Conservation (phyloP, 495 filamentous ascomycete species). For the Entonaema liquescens region DNA sequence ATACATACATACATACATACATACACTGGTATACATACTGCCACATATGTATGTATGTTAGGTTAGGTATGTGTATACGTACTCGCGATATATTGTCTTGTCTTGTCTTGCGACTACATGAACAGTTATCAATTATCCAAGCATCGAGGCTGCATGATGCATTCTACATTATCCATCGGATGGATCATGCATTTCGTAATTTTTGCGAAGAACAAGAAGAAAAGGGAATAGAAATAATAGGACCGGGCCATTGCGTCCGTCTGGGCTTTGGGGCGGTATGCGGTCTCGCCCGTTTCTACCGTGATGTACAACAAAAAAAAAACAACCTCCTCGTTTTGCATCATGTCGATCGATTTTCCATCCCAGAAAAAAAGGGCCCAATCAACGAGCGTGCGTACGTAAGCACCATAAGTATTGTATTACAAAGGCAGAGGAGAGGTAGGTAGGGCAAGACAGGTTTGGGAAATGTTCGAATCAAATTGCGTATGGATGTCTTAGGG, state of each 20-base stretch:
- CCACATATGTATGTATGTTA: not conserved
- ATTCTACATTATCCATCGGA: not conserved
- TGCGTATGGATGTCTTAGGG: constrained; percentile 17
- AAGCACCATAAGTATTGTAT: constrained; percentile 4
- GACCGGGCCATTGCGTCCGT: not conserved
- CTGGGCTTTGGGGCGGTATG: not conserved
- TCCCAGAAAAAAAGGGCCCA: not conserved
- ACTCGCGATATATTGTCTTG: not conserved
- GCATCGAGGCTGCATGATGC: not conserved
- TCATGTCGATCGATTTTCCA: not conserved
- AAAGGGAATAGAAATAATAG: no score
- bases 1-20: not conserved
- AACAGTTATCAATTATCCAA: not conserved
- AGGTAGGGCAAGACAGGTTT: constrained; percentile 28
- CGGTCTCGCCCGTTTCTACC: not conserved
- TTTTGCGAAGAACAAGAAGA: no score
- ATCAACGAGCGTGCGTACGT: constrained; percentile 19
- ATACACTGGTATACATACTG: not conserved
- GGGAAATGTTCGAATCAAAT: constrained; percentile 9
- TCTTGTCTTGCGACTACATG: not conserved
- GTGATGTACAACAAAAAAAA: no score
- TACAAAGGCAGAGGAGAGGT: not conserved
- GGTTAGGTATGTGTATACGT: not conserved
- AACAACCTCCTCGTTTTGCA: not conserved
- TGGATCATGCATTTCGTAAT: not conserved